phyloP scores from a whole-genome alignment of 345 rosid species.

The Camelina laxa region DNA sequence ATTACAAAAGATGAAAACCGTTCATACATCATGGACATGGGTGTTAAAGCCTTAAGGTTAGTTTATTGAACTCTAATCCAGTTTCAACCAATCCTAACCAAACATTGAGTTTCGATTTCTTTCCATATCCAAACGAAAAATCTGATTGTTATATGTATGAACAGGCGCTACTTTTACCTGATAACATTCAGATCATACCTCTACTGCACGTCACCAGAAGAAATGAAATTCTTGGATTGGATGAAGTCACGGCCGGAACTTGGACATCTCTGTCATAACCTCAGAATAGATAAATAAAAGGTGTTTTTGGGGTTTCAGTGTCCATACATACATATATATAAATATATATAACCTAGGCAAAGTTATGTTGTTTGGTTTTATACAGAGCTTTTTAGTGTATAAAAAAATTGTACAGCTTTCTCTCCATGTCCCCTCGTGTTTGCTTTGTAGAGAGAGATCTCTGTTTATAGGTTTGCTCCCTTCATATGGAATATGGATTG shows the following conservation, averaged over 20 bases:
- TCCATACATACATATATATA: constrained; percentile 20
- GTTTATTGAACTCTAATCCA: constrained; percentile 29
- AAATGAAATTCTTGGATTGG: constrained; percentile 70
- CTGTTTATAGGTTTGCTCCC: constrained; percentile 6
- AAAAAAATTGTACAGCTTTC: constrained; percentile 35
- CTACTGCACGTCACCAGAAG: constrained; percentile 62
- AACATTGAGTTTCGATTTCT: not conserved
- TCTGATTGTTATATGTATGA: constrained; percentile 5
- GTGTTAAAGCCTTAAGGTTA: constrained; percentile 88
- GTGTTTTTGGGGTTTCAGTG: constrained; percentile 24
- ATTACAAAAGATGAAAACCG: constrained; percentile 65
- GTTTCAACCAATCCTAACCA: not conserved
- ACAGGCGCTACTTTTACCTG: constrained; percentile 91
- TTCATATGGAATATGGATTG: not conserved
- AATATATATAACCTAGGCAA: constrained; percentile 20
- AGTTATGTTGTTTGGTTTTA: constrained; percentile 32
- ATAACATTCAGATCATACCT: constrained; percentile 91
- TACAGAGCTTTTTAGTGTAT: constrained; percentile 32
- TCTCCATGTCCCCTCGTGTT: constrained; percentile 24
- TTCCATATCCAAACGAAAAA: not conserved
- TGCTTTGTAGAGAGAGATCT: constrained; percentile 34
- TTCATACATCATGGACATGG: constrained; percentile 74
- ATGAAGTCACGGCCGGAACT: constrained; percentile 91
- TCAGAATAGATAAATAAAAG: constrained; percentile 70
- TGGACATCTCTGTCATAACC: constrained; percentile 84